A percentile compares a stretch with the other conserved stretches of the same genome.
Evolutionary conservation across 768 basidiomycete species (phyloP).

Genomic region (Trametes cinnabarina): DNA sequence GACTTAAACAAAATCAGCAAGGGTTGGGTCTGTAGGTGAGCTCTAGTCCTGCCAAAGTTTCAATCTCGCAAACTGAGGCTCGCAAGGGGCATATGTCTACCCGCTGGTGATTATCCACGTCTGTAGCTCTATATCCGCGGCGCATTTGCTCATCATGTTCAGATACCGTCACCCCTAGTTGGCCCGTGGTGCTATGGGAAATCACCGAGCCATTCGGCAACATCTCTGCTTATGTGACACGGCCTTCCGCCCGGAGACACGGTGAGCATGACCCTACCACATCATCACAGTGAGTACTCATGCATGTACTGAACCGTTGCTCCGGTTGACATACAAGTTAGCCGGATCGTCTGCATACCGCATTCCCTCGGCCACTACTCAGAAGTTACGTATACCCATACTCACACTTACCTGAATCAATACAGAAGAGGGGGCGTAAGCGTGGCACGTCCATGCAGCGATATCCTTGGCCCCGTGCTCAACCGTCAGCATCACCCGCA

Average conservation of each 20-base stretch:
- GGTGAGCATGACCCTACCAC: background rate
- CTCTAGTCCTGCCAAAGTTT: too few relatives aligned
- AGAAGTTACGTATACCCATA: slow-evolving; percentile 1
- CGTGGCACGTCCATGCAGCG: background rate
- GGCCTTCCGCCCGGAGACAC: background rate
- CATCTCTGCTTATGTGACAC: background rate
- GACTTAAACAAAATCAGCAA: too few relatives aligned
- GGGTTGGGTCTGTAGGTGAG: too few relatives aligned
- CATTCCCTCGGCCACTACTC: background rate
- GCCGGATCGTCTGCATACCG: background rate
- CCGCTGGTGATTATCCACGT: too few relatives aligned
- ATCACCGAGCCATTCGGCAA: too few relatives aligned
- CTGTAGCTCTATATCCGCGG: too few relatives aligned
- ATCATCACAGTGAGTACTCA: background rate
- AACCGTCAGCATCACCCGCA: background rate
- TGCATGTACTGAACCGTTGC: background rate
- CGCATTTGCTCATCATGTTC: too few relatives aligned
- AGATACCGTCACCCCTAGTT: too few relatives aligned
- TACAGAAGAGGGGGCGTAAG: background rate
- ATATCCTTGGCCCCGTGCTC: background rate
- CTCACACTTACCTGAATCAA: slow-evolving; percentile 2
- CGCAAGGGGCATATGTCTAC: too few relatives aligned
- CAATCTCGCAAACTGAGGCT: too few relatives aligned
- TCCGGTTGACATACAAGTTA: background rate
- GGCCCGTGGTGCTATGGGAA: too few relatives aligned